Conservation (phyloP, 2,329 filamentous ascomycete genomes). For the Bipolaris bicolor region DNA sequence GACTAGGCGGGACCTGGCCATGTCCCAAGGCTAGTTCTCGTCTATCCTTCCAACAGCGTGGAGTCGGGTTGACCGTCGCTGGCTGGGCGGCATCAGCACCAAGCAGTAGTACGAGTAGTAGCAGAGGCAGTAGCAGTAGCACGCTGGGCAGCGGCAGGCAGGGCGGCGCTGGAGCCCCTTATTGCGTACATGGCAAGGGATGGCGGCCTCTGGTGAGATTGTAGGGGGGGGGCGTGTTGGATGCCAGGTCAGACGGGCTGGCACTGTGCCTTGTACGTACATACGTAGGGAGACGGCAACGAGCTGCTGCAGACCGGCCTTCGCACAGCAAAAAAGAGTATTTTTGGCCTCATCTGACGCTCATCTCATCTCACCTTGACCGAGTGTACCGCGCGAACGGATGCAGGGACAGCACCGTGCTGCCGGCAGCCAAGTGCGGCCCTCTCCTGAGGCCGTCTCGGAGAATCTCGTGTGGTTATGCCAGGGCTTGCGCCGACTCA, state of each 20-base stretch:
- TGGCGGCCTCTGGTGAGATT: constrained; percentile 22
- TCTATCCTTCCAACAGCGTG: no score
- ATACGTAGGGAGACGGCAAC: background rate
- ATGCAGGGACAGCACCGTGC: constrained; percentile 24
- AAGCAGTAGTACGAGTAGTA: no score
- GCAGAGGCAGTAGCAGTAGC: background rate
- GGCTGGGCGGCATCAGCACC: no score
- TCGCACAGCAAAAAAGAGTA: background rate
- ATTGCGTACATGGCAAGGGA: constrained; percentile 6
- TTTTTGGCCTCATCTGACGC: constrained; percentile 4
- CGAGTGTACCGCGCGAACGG: constrained; percentile 10
- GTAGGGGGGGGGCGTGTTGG: constrained; percentile 1
- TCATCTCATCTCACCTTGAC: constrained; percentile 7
- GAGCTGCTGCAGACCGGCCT: background rate
- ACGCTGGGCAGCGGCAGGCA: background rate
- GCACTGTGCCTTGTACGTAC: background rate
- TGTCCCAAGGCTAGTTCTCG: background rate
- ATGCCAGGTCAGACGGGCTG: constrained; percentile 8
- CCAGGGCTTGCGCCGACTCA: constrained; percentile 15
- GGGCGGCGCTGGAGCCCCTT: background rate
- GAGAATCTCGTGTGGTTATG: constrained; percentile 2
- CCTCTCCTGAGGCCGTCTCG: constrained; percentile 1
- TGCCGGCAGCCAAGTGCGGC: constrained; percentile 7
- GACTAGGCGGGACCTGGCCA: constrained; percentile 6
- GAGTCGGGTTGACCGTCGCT: no score